Evolutionary conservation across 495 filamentous ascomycete genomes (phyloP), one percentile per base, ranked within the genome.

Genomic region (Lepraria neglecta): DNA sequence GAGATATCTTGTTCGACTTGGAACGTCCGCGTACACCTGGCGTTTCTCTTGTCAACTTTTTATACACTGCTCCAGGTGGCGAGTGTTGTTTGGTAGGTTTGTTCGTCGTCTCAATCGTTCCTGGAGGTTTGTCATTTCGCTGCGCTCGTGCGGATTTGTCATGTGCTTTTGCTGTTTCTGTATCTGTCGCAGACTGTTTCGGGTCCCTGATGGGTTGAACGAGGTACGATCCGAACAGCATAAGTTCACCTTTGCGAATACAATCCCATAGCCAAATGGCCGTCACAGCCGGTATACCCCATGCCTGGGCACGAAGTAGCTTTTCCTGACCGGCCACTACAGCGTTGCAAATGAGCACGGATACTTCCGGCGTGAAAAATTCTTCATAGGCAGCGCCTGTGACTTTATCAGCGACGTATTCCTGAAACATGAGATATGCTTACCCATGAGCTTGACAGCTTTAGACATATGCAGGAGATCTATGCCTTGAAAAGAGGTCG

Each of bases 261-360:
- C 87, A 92, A 53, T 84, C 81, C 84, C 87, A 91, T 3, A 98
- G 76, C 94, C 94, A 98, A 15, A 84, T 83, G 5, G 80, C 80
- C 6, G 78, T 83, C 21, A 97, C 88, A 2, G 90, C 83, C 28
- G 91, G 88, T 9, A 97, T 85, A 14, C 80, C 79, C 77, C 90
- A 89, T 62, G 82, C 76, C 28, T 79, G 62, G 1, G 91, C 88
- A 72, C 88, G 84, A 14, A 85, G 78, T 15, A 94, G 75, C 68
- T 98, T 98, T 62, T 92, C 87, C 44, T 81, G 78, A 53, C 82
- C 85, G n/a, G 83, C 75, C 19, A 70, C 69, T 43, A 80, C 69
- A 3, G 82, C 75, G 3, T 83, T 81, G 67, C 87, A 88, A 14
- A 96, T 69, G 2, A 96, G 76, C 35, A 95, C 75, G 3, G 87